These are phyloP conservation scores for Polygonum aviculare DNA, from an alignment of 148 eudicot genomes.

Conservation along the genomic window DNA sequence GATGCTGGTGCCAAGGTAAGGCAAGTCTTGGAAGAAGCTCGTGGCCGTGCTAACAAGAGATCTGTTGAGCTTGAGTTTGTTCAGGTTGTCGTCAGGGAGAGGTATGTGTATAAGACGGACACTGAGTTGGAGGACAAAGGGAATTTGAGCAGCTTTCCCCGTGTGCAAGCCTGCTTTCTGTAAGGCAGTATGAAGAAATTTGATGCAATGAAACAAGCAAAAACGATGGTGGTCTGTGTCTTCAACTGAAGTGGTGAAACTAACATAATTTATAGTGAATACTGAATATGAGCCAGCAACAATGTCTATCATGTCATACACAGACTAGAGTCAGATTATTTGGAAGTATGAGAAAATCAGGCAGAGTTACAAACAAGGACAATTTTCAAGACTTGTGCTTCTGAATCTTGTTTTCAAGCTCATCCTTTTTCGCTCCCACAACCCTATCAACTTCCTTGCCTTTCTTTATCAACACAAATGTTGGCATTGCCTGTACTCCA, in stretches of 20 bases:
- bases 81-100: too few species aligned
- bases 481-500: conserved; percentile 83
- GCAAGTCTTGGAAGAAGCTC: too few species aligned
- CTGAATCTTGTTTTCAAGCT: conserved; percentile 64
- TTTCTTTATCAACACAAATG: conserved; percentile 59
- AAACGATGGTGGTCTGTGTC: background rate
- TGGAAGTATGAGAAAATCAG: background rate
- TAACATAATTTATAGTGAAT: background rate
- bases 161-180: too few species aligned
- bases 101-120: too few species aligned
- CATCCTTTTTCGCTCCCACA: conserved; percentile 79
- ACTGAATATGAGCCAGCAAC: background rate
- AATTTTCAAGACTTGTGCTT: conserved; percentile 31
- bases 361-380: background rate
- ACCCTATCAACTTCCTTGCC: conserved; percentile 80
- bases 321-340: background rate
- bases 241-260: background rate
- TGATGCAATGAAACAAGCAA: background rate
- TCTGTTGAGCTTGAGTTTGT: too few species aligned
- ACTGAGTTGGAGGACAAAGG: too few species aligned
- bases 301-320: background rate
- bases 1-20: too few species aligned
- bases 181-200: background rate
- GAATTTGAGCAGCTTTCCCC: too few species aligned
- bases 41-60: too few species aligned